phyloP scores from a whole-genome alignment of 2,329 filamentous ascomycete genomes.

The Nemania serpens region DNA sequence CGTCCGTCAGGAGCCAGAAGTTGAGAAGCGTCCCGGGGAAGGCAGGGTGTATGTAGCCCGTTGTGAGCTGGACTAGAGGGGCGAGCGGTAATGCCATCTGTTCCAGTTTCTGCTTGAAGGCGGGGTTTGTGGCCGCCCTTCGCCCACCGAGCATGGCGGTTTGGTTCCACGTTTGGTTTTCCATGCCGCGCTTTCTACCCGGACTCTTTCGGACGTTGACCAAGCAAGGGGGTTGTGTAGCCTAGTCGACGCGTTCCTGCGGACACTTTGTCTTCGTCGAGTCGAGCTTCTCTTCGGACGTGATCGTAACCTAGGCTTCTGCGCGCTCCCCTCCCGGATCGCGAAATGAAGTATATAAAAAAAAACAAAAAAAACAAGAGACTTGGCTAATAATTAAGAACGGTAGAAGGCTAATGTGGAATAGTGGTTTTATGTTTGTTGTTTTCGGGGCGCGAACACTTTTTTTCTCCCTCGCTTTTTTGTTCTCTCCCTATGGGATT shows the following conservation, averaged over 20 bases:
- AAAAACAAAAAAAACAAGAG: too few species aligned
- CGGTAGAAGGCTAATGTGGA: slow-evolving; percentile 24
- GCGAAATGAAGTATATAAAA: slow-evolving; percentile 1
- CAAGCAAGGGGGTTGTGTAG: neutral
- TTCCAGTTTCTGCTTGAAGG: slow-evolving; percentile 63
- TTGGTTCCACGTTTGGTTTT: slow-evolving; percentile 32
- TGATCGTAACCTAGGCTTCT: neutral
- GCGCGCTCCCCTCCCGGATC: neutral
- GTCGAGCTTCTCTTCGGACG: too few species aligned
- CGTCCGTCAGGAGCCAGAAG: slow-evolving; percentile 75
- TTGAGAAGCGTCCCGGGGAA: slow-evolving; percentile 71
- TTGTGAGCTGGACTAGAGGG: slow-evolving; percentile 67
- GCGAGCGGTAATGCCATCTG: slow-evolving; percentile 69
- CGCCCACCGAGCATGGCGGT: slow-evolving; percentile 41
- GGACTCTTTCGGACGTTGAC: neutral
- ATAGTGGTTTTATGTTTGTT: slow-evolving; percentile 5
- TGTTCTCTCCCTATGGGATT: slow-evolving; percentile 13
- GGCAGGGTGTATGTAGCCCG: slow-evolving; percentile 64
- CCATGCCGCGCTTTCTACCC: slow-evolving; percentile 23
- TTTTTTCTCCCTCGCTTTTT: neutral
- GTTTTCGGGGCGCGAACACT: too few species aligned
- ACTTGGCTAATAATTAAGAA: slow-evolving; percentile 19
- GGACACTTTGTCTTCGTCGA: neutral
- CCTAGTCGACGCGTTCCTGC: neutral
- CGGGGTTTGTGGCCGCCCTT: slow-evolving; percentile 52